phyloP scores from a whole-genome alignment of 164 flowering plant genomes.

The Sedum album region DNA sequence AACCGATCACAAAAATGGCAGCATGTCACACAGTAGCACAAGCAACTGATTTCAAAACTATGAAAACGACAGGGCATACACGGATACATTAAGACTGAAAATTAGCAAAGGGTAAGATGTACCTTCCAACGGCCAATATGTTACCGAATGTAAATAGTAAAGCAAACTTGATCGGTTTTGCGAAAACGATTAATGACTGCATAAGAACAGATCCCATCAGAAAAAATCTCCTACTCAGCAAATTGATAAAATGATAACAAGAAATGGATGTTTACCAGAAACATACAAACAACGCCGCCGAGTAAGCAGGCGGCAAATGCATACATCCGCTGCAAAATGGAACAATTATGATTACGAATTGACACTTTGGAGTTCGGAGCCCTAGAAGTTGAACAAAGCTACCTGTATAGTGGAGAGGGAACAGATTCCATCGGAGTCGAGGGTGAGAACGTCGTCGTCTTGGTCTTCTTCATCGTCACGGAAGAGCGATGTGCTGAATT shows the following conservation, averaged over 20 bases:
- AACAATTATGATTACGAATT: neutral
- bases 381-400: neutral
- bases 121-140: constrained; percentile 87
- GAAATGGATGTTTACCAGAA: constrained; percentile 31
- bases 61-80: neutral
- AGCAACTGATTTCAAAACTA: neutral
- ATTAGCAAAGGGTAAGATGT: constrained; percentile 3
- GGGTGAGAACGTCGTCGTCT: constrained; percentile 26
- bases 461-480: constrained; percentile 33
- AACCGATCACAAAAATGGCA: neutral
- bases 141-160: constrained; percentile 79
- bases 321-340: constrained; percentile 48
- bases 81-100: neutral
- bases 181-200: constrained; percentile 79
- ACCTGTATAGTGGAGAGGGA: constrained; percentile 61
- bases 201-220: constrained; percentile 4
- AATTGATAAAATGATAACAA: too few species aligned
- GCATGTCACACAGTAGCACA: neutral
- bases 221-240: too few species aligned
- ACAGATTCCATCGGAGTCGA: constrained; percentile 38
- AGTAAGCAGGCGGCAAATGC: constrained; percentile 51
- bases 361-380: neutral
- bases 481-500: constrained; percentile 18
- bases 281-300: constrained; percentile 45
- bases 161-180: constrained; percentile 84